Evolutionary conservation across 495 filamentous ascomycete genomes (phyloP).

Genomic region (Astrothelium subdiscretum): DNA sequence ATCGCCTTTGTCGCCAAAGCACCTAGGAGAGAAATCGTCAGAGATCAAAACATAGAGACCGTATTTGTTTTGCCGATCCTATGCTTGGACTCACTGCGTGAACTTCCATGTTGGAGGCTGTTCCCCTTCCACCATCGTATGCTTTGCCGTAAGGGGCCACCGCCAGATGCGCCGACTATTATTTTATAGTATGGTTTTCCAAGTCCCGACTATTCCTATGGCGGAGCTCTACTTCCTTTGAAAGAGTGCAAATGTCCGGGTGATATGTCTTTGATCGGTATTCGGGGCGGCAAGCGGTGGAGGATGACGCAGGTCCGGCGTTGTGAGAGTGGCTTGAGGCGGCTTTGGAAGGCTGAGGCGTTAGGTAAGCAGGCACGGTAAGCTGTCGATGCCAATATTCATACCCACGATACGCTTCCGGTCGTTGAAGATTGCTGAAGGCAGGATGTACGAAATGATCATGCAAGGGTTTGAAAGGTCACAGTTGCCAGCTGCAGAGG

Average conservation of each 20-base stretch:
- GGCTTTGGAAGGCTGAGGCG: neutral
- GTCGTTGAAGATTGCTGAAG: neutral
- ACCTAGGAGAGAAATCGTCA: constrained; percentile 42
- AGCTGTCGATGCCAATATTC: no score
- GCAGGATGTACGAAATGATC: neutral
- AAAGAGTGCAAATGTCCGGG: neutral
- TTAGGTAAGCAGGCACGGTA: neutral
- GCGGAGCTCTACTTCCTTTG: neutral
- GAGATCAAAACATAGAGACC: constrained; percentile 14
- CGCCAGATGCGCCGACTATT: neutral
- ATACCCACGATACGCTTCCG: neutral
- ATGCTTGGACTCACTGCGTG: constrained; percentile 72
- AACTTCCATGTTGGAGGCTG: constrained; percentile 95
- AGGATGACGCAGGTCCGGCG: neutral
- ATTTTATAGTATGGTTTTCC: neutral
- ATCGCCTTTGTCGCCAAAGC: constrained; percentile 98
- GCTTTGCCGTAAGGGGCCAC: neutral
- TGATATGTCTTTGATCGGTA: neutral
- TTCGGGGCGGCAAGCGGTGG: neutral
- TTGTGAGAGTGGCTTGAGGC: neutral
- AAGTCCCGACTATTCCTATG: neutral
- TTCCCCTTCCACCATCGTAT: constrained; percentile 2
- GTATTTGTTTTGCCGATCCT: neutral
- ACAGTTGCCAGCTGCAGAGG: neutral
- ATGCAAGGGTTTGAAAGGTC: constrained; percentile 1